Conservation (phyloP, 1,284 basidiomycete species). For the Taiwanofungus camphoratus region DNA sequence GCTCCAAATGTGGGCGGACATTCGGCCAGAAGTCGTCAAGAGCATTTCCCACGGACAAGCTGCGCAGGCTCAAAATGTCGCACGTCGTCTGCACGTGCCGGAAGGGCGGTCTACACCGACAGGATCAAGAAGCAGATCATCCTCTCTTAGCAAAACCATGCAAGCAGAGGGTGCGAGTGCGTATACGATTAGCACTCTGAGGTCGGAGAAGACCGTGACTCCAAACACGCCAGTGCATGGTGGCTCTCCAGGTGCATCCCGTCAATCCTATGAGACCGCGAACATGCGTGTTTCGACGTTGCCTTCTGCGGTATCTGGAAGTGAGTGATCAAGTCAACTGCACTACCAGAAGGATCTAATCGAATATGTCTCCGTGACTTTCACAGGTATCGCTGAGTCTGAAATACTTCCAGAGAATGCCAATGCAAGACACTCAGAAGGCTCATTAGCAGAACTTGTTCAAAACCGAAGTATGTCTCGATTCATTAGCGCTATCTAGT, state of each 20-base stretch:
- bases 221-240: slow-evolving; percentile 12
- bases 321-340: slow-evolving; percentile 3
- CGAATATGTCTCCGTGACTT: not conserved
- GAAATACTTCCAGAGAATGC: slow-evolving; percentile 3
- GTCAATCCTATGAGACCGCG: not conserved
- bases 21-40: slow-evolving; percentile 56
- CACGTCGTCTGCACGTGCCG: slow-evolving; percentile 63
- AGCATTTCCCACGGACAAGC: slow-evolving; percentile 51
- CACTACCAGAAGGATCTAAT: not conserved
- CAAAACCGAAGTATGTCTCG: slow-evolving; percentile 1
- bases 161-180: slow-evolving; percentile 14
- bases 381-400: slow-evolving; percentile 2
- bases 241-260: slow-evolving; percentile 11
- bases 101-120: slow-evolving; percentile 41
- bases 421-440: not conserved
- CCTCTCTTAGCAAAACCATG: slow-evolving; percentile 20
- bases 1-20: slow-evolving; percentile 82
- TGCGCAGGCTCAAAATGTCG: slow-evolving; percentile 58
- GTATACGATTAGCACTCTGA: slow-evolving; percentile 2
- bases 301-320: not conserved
- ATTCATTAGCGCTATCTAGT: too few species aligned
- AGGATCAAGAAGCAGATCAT: slow-evolving; percentile 26
- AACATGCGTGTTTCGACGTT: not conserved
- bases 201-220: slow-evolving; percentile 12
- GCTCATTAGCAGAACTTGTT: not conserved